phyloP scores from a whole-genome alignment of 129 eudicot genomes.

The Calendula officinalis region DNA sequence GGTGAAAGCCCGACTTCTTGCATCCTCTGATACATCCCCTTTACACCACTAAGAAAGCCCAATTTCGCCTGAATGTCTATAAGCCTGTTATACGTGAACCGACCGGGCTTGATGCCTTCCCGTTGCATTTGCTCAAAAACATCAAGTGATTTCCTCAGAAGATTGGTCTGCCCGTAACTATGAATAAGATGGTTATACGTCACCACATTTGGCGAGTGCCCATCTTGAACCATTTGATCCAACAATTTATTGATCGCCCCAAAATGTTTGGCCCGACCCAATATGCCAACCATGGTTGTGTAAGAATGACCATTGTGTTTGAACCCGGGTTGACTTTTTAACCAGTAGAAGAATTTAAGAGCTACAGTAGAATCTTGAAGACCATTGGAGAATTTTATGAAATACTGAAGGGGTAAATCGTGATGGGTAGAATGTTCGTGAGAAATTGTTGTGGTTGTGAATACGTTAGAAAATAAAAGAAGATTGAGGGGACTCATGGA shows the following conservation, averaged over 20 bases:
- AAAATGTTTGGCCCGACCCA: conserved; percentile 88
- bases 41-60: conserved; percentile 90
- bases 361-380: conserved; percentile 76
- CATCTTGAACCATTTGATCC: conserved; percentile 82
- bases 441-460: no score
- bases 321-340: conserved; percentile 69
- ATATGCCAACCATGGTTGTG: conserved; percentile 98
- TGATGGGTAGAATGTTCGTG: no score
- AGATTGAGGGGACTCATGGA: no score
- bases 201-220: conserved; percentile 83
- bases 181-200: conserved; percentile 94
- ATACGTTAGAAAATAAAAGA: no score
- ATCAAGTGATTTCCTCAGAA: conserved; percentile 65
- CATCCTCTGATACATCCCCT: conserved; percentile 85
- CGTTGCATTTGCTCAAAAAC: conserved; percentile 81
- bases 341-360: conserved; percentile 84
- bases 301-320: conserved; percentile 94
- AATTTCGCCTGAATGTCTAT: conserved; percentile 97
- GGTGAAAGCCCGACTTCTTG: conserved; percentile 97
- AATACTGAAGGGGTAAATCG: no score
- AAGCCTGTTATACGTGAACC: conserved; percentile 91
- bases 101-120: conserved; percentile 81
- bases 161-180: conserved; percentile 93
- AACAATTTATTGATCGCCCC: conserved; percentile 69
- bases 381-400: no score